Percentiles rank a stretch among this genome's conserved stretches.
phyloP scores from a whole-genome alignment of 441 rosid species.

The Hypseocharis bilobata region DNA sequence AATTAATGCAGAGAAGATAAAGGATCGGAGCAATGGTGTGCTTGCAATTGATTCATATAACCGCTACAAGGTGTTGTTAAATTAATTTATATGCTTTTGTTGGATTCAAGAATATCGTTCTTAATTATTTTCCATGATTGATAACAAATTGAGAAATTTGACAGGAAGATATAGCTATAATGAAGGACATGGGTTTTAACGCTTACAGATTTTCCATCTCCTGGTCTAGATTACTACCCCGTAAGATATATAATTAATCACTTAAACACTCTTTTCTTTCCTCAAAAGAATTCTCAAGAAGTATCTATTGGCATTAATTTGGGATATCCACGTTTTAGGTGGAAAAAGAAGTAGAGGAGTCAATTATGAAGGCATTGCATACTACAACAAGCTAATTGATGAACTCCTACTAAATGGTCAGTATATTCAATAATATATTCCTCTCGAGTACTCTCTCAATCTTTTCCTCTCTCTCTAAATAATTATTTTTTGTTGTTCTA shows the following conservation, averaged over 20 bases:
- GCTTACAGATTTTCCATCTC: conserved; percentile 71
- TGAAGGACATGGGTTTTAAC: conserved; percentile 47
- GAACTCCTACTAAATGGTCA: conserved; percentile 16
- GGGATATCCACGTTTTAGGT: conserved; percentile 10
- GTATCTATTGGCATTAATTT: too few relatives aligned
- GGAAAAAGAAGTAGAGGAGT: conserved; percentile 21
- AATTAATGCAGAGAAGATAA: conserved; percentile 14
- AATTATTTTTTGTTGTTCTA: neutral
- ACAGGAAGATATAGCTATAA: conserved; percentile 45
- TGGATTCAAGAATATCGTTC: neutral
- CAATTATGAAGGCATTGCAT: conserved; percentile 16
- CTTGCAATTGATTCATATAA: conserved; percentile 19
- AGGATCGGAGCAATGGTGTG: conserved; percentile 20
- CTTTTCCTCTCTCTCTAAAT: neutral
- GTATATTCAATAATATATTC: neutral
- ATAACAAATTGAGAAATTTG: neutral
- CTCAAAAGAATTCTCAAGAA: too few relatives aligned
- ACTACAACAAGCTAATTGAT: conserved; percentile 24
- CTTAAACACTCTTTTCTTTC: neutral
- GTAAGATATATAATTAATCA: conserved; percentile 21
- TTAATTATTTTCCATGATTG: neutral
- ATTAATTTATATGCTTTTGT: neutral
- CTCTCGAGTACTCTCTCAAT: too few relatives aligned
- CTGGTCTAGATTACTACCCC: conserved; percentile 58
- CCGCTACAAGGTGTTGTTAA: conserved; percentile 14